Base-by-base conservation (phyloP, 139 green algal species). In the Tetradesmus obliquus region DNA sequence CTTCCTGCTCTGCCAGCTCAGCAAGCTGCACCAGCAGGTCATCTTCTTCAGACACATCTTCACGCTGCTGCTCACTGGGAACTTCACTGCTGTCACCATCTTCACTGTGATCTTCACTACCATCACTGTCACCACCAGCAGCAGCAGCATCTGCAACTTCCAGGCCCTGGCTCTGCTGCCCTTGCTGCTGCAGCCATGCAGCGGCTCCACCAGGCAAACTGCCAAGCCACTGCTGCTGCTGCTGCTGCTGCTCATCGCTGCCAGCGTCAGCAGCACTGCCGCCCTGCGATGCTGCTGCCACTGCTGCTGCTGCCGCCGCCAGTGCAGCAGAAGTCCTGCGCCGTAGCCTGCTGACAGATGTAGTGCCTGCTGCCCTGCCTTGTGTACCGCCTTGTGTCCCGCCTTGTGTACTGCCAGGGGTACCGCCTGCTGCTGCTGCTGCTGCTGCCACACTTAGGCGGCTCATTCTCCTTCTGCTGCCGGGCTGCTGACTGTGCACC, bases 1-100 rank as follows among this genome's bases (percentile, higher is more conserved):
- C 84, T 88, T 53, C 58, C 19, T 88, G 20, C 24, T 57, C 85
- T 66, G 66, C 85, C 69, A 90, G 71, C 71, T 83, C 86, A 84
- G 86, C 86, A 24, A 90, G 86, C 55, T 90, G 32, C 71, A 90
- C 45, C 51, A 90, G 86, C 53, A 90, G 71, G 74, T 90, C 86
- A 83, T 83, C 86, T 22, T 72, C 71, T 22, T 55, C 13, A 84
- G 5, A 13, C 5, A 8, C 84, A 58, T 81, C 84, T 81, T 81
- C 84, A 80, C 24, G 74, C 74, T 6, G 4, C 80, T 85, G 80
- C 80, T 85, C 12, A 24, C 51, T 85, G 80, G 32, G 15, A 58
- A 24, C 45, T 85, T n/a, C 74, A 53, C 74, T 53, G 74, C 74
- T 82, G 74, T 12, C 15, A 12, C 74, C 17, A 88, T 88, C 55